Conservation (phyloP, 768 basidiomycete species). For the Daedaleopsis sinensis region DNA sequence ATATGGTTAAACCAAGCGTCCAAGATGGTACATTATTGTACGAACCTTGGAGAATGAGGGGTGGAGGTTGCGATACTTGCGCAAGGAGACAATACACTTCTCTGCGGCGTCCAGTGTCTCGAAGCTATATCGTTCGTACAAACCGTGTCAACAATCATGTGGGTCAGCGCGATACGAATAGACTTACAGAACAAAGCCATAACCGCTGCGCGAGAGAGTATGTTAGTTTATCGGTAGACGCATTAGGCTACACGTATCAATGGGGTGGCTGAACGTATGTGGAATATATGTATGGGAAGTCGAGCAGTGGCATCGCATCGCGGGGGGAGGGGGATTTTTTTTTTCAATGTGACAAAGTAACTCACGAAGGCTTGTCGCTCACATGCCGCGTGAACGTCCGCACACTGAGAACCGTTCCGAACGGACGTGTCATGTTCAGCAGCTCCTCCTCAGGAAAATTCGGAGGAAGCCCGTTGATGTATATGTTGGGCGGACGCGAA, state of each 20-base stretch:
- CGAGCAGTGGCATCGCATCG: neutral
- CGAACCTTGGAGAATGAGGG: conserved; percentile 85
- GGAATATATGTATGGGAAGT: neutral
- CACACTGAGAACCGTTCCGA: conserved; percentile 75
- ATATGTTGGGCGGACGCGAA: conserved; percentile 64
- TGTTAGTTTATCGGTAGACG: neutral
- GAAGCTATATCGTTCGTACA: conserved; percentile 50
- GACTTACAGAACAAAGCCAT: conserved; percentile 80
- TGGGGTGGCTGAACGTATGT: neutral
- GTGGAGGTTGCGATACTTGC: conserved; percentile 76
- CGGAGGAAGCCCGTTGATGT: conserved; percentile 86
- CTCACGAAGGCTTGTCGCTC: conserved; percentile 64
- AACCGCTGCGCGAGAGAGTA: conserved; percentile 50
- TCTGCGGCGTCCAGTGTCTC: conserved; percentile 67
- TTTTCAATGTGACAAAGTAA: neutral
- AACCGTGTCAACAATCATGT: neutral
- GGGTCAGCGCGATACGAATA: neutral
- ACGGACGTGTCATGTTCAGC: conserved; percentile 70
- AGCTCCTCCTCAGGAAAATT: conserved; percentile 83
- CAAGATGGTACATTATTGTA: neutral
- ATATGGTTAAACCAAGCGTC: neutral
- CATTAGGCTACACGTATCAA: neutral
- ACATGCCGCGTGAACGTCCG: conserved; percentile 85
- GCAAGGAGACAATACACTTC: conserved; percentile 70
- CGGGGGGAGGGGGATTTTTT: too few relatives aligned